phyloP scores from a whole-genome alignment of 208 protist species.

The Acanthamoeba healyi region DNA sequence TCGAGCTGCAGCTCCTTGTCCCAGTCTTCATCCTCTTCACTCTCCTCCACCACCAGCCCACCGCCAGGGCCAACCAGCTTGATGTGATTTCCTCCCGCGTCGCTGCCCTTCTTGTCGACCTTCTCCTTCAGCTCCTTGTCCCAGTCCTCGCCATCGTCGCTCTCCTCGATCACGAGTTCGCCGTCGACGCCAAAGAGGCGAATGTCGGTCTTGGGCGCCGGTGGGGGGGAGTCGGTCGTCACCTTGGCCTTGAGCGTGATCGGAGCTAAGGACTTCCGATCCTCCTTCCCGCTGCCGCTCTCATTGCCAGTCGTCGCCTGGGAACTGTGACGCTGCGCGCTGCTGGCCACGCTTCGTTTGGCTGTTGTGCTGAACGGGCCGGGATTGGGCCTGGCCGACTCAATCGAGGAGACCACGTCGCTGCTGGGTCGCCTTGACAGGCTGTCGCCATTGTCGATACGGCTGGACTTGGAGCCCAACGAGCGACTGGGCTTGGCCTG shows the following conservation, averaged over 20 bases:
- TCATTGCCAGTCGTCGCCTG: not conserved
- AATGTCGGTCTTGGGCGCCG: not conserved
- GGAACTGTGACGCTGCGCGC: not conserved
- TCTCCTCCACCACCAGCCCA: slow-evolving; percentile 1
- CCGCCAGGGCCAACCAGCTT: not conserved
- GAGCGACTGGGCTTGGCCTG: slow-evolving; percentile 35
- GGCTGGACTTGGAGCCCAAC: slow-evolving; percentile 38
- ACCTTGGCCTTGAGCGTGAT: not conserved
- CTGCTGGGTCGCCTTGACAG: not conserved
- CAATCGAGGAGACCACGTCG: not conserved
- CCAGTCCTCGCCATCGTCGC: slow-evolving; percentile 42
- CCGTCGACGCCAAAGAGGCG: slow-evolving; percentile 28
- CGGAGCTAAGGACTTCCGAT: not conserved
- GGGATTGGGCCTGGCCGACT: too few relatives aligned
- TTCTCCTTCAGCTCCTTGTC: not conserved
- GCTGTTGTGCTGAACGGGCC: not conserved
- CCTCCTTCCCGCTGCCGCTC: slow-evolving; percentile 29
- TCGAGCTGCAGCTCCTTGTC: slow-evolving; percentile 36
- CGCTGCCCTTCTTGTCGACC: not conserved
- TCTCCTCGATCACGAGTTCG: slow-evolving; percentile 50
- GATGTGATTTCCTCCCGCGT: not conserved
- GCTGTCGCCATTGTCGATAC: not conserved
- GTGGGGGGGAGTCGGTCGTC: not conserved
- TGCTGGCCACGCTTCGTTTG: not conserved
- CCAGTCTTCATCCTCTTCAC: slow-evolving; percentile 37